Conservation (phyloP, 768 basidiomycete species). For the Plicaturopsis crispa region DNA sequence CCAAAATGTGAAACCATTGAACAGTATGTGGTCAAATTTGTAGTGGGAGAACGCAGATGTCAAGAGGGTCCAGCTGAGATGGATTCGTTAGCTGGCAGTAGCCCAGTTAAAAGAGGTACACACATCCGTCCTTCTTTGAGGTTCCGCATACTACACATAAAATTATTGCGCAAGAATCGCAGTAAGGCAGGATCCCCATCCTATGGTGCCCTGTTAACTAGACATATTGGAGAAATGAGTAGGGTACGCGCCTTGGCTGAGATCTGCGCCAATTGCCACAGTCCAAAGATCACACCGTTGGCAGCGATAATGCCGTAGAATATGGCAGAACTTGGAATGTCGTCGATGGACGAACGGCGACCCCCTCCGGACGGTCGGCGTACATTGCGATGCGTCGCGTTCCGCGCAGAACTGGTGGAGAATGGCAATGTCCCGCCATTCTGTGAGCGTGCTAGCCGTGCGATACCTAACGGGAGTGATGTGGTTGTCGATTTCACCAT, state of each 20-base stretch:
- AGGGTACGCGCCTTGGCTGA: constrained; percentile 14
- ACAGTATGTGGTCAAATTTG: constrained; percentile 50
- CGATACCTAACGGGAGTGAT: too few relatives aligned
- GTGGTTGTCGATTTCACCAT: too few relatives aligned
- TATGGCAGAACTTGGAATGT: constrained; percentile 42
- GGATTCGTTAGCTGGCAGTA: not conserved
- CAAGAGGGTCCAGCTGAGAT: constrained; percentile 65
- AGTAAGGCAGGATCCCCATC: not conserved
- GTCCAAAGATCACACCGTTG: constrained; percentile 54
- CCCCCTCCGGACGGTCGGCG: not conserved
- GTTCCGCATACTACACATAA: constrained; percentile 55
- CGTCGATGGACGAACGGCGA: constrained; percentile 26
- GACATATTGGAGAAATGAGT: not conserved
- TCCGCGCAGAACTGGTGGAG: not conserved
- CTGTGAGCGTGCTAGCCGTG: too few relatives aligned
- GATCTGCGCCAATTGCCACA: constrained; percentile 42
- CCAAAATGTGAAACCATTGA: constrained; percentile 73
- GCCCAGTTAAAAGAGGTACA: constrained; percentile 1
- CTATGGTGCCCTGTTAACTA: constrained; percentile 25
- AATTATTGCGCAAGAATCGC: constrained; percentile 33
- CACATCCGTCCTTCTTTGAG: constrained; percentile 59
- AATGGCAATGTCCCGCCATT: too few relatives aligned
- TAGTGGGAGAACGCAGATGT: constrained; percentile 69
- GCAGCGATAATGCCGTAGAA: constrained; percentile 59
- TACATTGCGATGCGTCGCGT: not conserved